Evolutionary conservation across 768 basidiomycete species (phyloP).

Genomic region (Multifurca ochricompacta): DNA sequence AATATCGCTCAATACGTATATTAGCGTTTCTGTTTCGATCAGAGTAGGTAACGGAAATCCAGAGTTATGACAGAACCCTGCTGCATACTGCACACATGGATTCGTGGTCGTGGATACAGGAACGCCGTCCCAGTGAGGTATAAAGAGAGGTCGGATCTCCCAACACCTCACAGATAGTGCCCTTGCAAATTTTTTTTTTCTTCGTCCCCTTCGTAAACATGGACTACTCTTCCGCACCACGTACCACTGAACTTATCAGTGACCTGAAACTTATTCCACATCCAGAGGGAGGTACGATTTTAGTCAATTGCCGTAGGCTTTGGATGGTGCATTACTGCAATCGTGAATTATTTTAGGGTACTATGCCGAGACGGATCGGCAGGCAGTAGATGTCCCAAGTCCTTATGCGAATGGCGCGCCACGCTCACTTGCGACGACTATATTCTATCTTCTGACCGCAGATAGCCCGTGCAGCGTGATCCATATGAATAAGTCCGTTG

Average conservation of each 20-base stretch:
- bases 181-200: background rate
- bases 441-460: conserved; percentile 41
- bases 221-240: background rate
- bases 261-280: conserved; percentile 26
- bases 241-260: conserved; percentile 25
- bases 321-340: background rate
- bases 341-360: conserved; percentile 24
- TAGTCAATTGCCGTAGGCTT: background rate
- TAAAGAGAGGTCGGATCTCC: background rate
- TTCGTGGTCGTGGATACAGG: background rate
- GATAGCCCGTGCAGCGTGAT: conserved; percentile 35
- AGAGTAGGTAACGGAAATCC: background rate
- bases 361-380: conserved; percentile 32
- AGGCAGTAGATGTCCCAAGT: conserved; percentile 26
- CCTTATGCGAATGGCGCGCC: conserved; percentile 28
- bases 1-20: background rate
- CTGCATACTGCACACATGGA: background rate
- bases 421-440: conserved; percentile 36
- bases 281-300: conserved; percentile 26
- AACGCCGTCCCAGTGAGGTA: no score
- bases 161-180: no score
- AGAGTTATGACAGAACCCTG: background rate
- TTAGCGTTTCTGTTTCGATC: background rate
- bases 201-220: background rate
- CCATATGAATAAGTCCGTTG: conserved; percentile 43